Evolutionary conservation across 2,329 filamentous ascomycete species (phyloP), one percentile per base, ranked within the genome.

Genomic region (Pyrenochaeta sp.): DNA sequence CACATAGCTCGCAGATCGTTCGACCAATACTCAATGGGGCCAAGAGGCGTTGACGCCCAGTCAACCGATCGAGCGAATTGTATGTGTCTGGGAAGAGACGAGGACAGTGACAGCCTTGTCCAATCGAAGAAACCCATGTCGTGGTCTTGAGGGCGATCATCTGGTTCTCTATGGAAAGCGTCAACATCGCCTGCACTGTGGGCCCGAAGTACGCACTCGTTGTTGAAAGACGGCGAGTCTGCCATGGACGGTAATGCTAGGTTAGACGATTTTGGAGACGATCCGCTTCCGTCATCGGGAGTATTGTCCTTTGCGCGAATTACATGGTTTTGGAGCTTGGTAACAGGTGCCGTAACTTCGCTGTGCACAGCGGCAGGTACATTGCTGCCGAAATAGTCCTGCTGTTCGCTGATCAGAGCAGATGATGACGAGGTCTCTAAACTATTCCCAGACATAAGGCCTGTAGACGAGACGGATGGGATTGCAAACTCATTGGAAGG

Each of bases 1-100:
- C 90, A 88, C 87, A 93, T 91, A 58, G 87, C 85, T 48, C 91
- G 84, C 43, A 95, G 77, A 63, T 92, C 89, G 27, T 84, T 77
- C 1, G 83, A 79, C 90, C 91, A 96, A 42, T 81, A 77, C 58
- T 90, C 88, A 17, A 95, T 91, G 0, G 90, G 89, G 0, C 91
- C 91, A 1, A 95, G 79, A 3, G 87, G 79, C 1, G 91, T 95
- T 0, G 83, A 79, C 1, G 83, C 83, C 91, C 91, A 96, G 70
- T 93, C 87, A 31, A 88, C 74, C 33, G 84, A 86, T 32, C 89
- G 85, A 15, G 88, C 88, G 62, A 94, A 90, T 48, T 83, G 85
- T 41, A 94, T 89, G 68, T 95, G 91, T 7, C 81, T 77, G 1
- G 89, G 88, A 35, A 93, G 80, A 21, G 82, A 82, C 12, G 86